Base-by-base conservation (phyloP, 495 filamentous ascomycete genomes). In the Xylaria flabelliformis region DNA sequence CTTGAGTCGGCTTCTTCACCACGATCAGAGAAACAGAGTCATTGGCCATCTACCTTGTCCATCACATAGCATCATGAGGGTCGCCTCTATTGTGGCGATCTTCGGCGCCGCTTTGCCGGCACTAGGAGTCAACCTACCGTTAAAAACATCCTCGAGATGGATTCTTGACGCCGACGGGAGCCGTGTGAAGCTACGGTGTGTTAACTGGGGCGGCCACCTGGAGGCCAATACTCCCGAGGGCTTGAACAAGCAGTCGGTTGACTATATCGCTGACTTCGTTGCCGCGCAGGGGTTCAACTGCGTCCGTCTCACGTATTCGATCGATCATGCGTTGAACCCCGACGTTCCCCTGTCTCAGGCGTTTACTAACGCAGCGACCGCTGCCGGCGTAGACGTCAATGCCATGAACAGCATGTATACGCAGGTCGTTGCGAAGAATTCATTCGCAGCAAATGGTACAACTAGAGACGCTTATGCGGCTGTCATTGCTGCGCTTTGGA, bases 141-240 rank as follows among this genome's bases (percentile, higher is more conserved):
- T 87, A 24, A 75, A 71, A 63, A 80, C 85, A 21, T 84, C 85
- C 24, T 80, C 78, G 62, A 81, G 85, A 46, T 88, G 84, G 84
- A 88, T 88, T 72, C 75, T 86, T 42, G 83, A 87, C 76, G 74
- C 82, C 39, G 78, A 80, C 74, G 77, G 77, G 69, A 70, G 80
- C 59, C 84, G 85, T 61, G 78, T 86, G 66, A 88, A 88, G 76
- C 74, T 87, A 48, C 84, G 84, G 39, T 88, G 85, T 76, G 75
- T 84, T 48, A 88, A 88, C 82, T 84, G 84, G 84, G 80, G 83
- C 5, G 85, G 82, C n/a, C 83, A 85, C 72, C 80, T 82, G 72
- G 84, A 87, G 72, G 73, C 82, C 71, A 80, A 85, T 76, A 74
- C 85, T 51, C 85, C 85, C 56, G 85, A 88, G 69, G 85, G 85